Percentiles rank a stretch among this genome's conserved stretches.
These are phyloP conservation scores for Alternaria postmessia DNA, from an alignment of 2,329 filamentous ascomycete genomes.

Conservation along the genomic window DNA sequence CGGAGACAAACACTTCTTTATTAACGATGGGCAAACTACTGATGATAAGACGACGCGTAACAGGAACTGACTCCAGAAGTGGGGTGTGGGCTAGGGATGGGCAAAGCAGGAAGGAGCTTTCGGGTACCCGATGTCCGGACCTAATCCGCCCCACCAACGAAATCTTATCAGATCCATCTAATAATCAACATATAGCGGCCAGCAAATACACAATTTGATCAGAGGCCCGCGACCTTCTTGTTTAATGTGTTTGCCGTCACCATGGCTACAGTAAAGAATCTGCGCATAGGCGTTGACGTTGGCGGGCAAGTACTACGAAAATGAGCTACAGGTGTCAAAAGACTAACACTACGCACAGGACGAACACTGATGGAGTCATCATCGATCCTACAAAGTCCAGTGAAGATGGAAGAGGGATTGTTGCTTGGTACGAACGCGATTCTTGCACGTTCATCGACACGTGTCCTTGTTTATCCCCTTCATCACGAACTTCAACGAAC, in stretches of 20 bases:
- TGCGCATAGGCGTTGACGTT: constrained; percentile 57
- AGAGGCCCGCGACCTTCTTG: not conserved
- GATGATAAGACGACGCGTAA: not conserved
- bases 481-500: not conserved
- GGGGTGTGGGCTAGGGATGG: not conserved
- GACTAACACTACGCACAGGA: constrained; percentile 29
- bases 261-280: constrained; percentile 27
- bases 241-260: not conserved
- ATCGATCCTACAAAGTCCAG: constrained; percentile 43
- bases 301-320: constrained; percentile 43
- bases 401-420: constrained; percentile 40
- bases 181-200: not conserved
- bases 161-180: constrained; percentile 23
- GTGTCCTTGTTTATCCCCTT: not conserved
- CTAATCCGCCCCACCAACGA: constrained; percentile 18
- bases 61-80: not conserved
- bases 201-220: not conserved
- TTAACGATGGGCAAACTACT: not conserved
- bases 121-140: constrained; percentile 1
- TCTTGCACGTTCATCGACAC: not conserved
- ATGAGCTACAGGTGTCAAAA: not conserved
- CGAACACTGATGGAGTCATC: constrained; percentile 50
- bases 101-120: constrained; percentile 3
- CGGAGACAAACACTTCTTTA: not conserved
- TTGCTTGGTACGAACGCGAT: constrained; percentile 43